Percentiles rank a stretch among this genome's conserved stretches.
Evolutionary conservation across 2,329 filamentous ascomycete species (phyloP).

Genomic region (Neophaeococcomyces mojaviensis): DNA sequence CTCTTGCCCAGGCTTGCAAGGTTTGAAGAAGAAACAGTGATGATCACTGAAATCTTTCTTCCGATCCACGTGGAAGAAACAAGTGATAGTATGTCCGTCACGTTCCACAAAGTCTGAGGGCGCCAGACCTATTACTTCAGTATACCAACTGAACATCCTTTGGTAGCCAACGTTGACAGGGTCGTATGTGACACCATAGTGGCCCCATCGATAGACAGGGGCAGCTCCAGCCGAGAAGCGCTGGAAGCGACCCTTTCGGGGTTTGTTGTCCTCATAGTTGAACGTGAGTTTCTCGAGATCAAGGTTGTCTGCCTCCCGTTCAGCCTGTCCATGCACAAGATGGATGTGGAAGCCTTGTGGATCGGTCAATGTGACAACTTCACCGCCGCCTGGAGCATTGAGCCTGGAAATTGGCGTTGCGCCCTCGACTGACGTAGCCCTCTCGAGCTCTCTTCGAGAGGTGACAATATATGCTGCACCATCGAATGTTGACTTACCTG

Average conservation of each 20-base stretch:
- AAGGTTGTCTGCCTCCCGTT: conserved; percentile 1
- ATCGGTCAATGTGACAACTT: conserved; percentile 20
- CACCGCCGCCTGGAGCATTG: conserved; percentile 22
- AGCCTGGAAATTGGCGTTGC: conserved; percentile 13
- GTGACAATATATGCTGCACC: conserved; percentile 39
- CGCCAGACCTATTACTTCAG: background rate
- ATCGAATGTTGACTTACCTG: conserved; percentile 32
- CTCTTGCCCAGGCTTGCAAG: background rate
- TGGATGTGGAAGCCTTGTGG: conserved; percentile 23
- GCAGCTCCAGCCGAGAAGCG: conserved; percentile 41
- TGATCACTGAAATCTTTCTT: conserved; percentile 43
- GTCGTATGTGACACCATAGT: background rate
- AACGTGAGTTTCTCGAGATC: conserved; percentile 26
- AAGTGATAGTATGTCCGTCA: conserved; percentile 24
- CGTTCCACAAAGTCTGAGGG: background rate
- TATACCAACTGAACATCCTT: background rate
- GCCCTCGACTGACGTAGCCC: conserved; percentile 13
- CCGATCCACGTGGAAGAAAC: conserved; percentile 46
- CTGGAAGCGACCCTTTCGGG: conserved; percentile 31
- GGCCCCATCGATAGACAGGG: conserved; percentile 34
- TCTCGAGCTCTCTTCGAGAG: conserved; percentile 33
- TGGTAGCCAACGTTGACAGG: background rate
- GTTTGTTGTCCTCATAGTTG: conserved; percentile 33
- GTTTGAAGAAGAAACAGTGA: conserved; percentile 41
- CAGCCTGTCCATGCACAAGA: conserved; percentile 20